phyloP scores from a whole-genome alignment of 768 basidiomycete species.

The Suillus sp. region DNA sequence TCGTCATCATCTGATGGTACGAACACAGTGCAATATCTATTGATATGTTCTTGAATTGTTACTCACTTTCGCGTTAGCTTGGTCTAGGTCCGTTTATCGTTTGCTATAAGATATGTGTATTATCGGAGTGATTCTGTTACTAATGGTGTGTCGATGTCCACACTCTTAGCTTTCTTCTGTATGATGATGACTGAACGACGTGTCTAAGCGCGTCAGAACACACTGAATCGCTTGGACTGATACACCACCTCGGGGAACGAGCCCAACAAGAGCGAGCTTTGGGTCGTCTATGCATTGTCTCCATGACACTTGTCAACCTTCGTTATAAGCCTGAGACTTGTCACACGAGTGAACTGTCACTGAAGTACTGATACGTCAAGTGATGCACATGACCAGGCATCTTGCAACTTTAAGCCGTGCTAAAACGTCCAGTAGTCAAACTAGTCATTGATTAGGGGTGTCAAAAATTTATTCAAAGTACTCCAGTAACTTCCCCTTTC shows the following conservation, averaged over 20 bases:
- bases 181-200: background rate
- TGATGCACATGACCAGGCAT: background rate
- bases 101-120: background rate
- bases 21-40: background rate
- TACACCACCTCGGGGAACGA: background rate
- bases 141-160: background rate
- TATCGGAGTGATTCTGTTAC: background rate
- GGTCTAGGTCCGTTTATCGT: background rate
- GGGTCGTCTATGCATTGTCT: background rate
- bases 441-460: background rate
- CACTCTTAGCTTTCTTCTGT: background rate
- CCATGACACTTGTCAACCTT: background rate
- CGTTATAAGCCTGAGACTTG: background rate
- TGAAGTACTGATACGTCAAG: background rate
- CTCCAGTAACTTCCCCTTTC: background rate
- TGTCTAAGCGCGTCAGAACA: background rate
- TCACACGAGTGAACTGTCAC: background rate
- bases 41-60: background rate
- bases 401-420: too few relatives aligned
- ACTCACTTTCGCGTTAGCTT: background rate
- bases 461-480: background rate
- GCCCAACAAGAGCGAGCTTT: too few relatives aligned
- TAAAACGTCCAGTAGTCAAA: background rate
- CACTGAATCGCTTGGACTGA: background rate
- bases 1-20: background rate